phyloP scores from a whole-genome alignment of 768 basidiomycete genomes.

The Gelatoporia subvermispora region DNA sequence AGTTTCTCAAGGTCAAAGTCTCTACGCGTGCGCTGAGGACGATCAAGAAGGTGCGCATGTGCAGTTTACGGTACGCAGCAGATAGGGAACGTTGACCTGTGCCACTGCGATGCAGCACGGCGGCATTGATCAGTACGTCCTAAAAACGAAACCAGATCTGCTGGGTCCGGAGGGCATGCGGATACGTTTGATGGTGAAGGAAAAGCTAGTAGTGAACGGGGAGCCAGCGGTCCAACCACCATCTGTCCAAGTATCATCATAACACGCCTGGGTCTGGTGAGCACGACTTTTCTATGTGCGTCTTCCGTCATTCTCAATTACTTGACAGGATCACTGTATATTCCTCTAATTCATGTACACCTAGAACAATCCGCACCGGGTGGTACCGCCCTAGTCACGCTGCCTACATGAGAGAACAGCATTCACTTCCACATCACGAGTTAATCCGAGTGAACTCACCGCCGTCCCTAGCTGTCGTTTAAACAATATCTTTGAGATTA shows the following conservation, averaged over 20 bases:
- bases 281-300: background rate
- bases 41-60: constrained; percentile 66
- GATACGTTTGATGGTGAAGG: constrained; percentile 31
- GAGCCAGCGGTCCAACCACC: too few species aligned
- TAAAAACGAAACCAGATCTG: constrained; percentile 33
- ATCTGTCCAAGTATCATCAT: background rate
- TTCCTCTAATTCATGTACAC: background rate
- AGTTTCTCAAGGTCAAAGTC: constrained; percentile 59
- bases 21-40: constrained; percentile 75
- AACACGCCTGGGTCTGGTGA: background rate
- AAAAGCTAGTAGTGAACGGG: constrained; percentile 15
- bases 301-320: background rate
- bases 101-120: constrained; percentile 18
- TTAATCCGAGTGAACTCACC: too few species aligned
- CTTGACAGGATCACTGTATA: background rate
- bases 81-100: background rate
- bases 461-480: too few species aligned
- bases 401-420: too few species aligned
- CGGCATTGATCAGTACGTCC: constrained; percentile 37
- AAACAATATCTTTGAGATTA: too few species aligned
- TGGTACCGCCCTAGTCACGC: too few species aligned
- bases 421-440: too few species aligned
- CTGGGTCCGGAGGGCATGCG: constrained; percentile 40
- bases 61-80: background rate
- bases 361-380: background rate